phyloP scores from a whole-genome alignment of 805 yeast species.

The Ogataea chonburiensis region DNA sequence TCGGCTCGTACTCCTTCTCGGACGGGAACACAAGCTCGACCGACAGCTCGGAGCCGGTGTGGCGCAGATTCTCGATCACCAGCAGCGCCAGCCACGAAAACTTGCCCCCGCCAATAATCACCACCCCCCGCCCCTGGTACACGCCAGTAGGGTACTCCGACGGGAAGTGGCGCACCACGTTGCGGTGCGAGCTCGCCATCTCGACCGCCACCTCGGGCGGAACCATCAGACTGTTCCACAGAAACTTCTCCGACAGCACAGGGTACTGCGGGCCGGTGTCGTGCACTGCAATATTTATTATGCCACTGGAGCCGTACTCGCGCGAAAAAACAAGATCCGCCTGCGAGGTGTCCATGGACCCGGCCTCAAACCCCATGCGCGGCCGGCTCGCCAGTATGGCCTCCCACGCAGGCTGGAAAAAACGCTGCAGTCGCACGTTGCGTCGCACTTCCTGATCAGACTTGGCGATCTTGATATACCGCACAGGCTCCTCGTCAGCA shows the following conservation, averaged over 20 bases:
- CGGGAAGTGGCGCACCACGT: slow-evolving; percentile 43
- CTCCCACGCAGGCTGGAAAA: slow-evolving; percentile 23
- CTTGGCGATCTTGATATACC: slow-evolving; percentile 11
- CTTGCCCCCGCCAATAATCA: slow-evolving; percentile 73
- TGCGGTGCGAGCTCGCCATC: slow-evolving; percentile 47
- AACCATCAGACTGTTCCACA: slow-evolving; percentile 49
- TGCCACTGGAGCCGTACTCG: slow-evolving; percentile 30
- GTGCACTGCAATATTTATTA: slow-evolving; percentile 33
- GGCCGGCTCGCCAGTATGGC: slow-evolving; percentile 26
- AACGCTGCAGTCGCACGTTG: slow-evolving; percentile 22
- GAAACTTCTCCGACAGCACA: slow-evolving; percentile 51
- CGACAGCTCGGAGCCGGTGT: slow-evolving; percentile 47
- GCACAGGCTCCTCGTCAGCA: slow-evolving; percentile 11
- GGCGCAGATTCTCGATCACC: slow-evolving; percentile 48
- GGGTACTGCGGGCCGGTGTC: slow-evolving; percentile 31
- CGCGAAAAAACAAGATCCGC: slow-evolving; percentile 17
- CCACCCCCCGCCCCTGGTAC: slow-evolving; percentile 58
- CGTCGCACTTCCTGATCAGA: slow-evolving; percentile 20
- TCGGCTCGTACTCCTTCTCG: slow-evolving; percentile 44
- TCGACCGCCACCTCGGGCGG: slow-evolving; percentile 41
- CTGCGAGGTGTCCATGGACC: slow-evolving; percentile 1
- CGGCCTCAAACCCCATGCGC: slow-evolving; percentile 24
- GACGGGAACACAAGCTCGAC: slow-evolving; percentile 50
- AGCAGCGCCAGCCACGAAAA: slow-evolving; percentile 63
- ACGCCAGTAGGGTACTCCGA: slow-evolving; percentile 36